Percentiles rank a stretch among this genome's conserved stretches.
These are phyloP conservation scores for Myotisia sp. DNA, from an alignment of 2,329 filamentous ascomycete species.

Conservation along the genomic window DNA sequence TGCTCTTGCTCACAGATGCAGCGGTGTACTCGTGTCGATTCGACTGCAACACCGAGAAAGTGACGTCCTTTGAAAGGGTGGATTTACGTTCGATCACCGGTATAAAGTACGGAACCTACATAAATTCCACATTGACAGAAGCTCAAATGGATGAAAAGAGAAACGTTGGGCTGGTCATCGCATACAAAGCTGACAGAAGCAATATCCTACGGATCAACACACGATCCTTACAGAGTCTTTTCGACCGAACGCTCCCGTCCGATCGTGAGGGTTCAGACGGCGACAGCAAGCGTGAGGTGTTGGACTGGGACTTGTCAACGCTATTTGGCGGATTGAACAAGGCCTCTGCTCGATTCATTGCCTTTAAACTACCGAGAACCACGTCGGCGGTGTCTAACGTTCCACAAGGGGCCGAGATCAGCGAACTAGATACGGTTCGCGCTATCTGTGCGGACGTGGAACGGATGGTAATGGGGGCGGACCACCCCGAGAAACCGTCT, in stretches of 20 bases:
- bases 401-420: constrained; percentile 18
- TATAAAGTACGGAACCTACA: constrained; percentile 71
- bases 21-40: constrained; percentile 83
- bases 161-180: constrained; percentile 73
- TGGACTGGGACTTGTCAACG: constrained; percentile 30
- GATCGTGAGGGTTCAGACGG: constrained; percentile 2
- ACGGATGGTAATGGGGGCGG: constrained; percentile 42
- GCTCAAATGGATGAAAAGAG: constrained; percentile 60
- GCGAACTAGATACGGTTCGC: constrained; percentile 41
- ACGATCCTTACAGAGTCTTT: constrained; percentile 49
- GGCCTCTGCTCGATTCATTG: constrained; percentile 24
- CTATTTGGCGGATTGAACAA: constrained; percentile 24
- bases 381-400: constrained; percentile 16
- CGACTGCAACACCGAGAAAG: constrained; percentile 91
- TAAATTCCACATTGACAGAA: constrained; percentile 71
- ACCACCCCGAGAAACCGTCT: constrained; percentile 25
- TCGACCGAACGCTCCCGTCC: constrained; percentile 33
- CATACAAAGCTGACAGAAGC: constrained; percentile 56
- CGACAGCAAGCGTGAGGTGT: background rate
- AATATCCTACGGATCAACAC: constrained; percentile 74
- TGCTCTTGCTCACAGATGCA: constrained; percentile 70
- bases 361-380: constrained; percentile 30
- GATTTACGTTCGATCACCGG: constrained; percentile 57
- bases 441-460: constrained; percentile 65
- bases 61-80: constrained; percentile 79